These are phyloP conservation scores for Obba rivulosa DNA, from an alignment of 768 basidiomycete species.

Conservation along the genomic window DNA sequence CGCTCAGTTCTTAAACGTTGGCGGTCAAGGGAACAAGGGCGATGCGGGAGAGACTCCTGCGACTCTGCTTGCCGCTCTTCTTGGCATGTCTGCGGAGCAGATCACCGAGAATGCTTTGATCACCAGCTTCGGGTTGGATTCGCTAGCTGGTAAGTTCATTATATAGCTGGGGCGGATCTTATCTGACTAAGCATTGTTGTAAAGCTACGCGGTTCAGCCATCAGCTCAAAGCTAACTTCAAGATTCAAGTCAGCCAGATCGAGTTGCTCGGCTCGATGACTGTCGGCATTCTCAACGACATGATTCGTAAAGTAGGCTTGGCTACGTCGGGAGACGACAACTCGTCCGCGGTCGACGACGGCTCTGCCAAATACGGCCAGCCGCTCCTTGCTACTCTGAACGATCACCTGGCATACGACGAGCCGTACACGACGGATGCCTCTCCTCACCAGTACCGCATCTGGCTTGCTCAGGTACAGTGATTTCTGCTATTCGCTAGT, in stretches of 20 bases:
- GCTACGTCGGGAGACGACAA: constrained; percentile 5
- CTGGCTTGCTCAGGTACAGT: constrained; percentile 28
- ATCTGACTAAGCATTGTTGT: background rate
- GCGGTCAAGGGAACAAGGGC: constrained; percentile 10
- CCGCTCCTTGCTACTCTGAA: constrained; percentile 25
- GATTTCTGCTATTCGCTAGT: background rate
- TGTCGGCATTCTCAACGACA: constrained; percentile 20
- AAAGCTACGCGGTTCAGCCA: constrained; percentile 26
- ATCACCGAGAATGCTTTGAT: constrained; percentile 26
- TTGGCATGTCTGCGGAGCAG: constrained; percentile 23
- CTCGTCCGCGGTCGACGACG: constrained; percentile 14
- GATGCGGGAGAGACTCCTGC: constrained; percentile 18
- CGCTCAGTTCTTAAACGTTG: constrained; percentile 14
- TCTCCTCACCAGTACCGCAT: constrained; percentile 21
- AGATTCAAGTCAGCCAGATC: constrained; percentile 19
- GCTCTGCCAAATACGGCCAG: constrained; percentile 23
- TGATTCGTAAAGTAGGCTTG: constrained; percentile 15
- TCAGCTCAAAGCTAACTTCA: constrained; percentile 22
- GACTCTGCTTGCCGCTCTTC: constrained; percentile 19
- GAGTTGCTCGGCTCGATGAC: constrained; percentile 17
- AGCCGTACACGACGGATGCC: constrained; percentile 25
- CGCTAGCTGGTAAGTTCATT: constrained; percentile 17
- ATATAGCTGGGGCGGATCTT: background rate
- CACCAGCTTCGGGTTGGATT: constrained; percentile 20
- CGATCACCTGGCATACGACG: constrained; percentile 26